phyloP scores from a whole-genome alignment of 164 flowering plant genomes.

The Stephania cephalantha region DNA sequence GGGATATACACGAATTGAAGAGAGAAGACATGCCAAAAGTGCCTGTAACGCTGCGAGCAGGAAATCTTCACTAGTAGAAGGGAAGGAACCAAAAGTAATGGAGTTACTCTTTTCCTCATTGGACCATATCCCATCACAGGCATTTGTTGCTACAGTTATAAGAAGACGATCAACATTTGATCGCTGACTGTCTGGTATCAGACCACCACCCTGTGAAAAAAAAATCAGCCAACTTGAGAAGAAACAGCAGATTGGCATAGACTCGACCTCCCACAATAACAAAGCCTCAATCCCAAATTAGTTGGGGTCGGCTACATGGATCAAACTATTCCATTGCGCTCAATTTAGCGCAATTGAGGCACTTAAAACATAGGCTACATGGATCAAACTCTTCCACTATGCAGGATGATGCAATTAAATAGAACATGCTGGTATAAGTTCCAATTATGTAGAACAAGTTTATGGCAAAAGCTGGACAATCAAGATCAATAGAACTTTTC shows the following conservation, averaged over 20 bases:
- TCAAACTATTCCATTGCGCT: too few species aligned
- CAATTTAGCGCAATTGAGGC: too few species aligned
- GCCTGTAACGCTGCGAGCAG: slow-evolving; percentile 74
- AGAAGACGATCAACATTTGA: slow-evolving; percentile 48
- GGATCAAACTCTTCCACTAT: too few species aligned
- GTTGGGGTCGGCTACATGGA: too few species aligned
- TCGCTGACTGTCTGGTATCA: slow-evolving; percentile 53
- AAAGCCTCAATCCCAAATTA: too few species aligned
- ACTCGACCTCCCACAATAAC: too few species aligned
- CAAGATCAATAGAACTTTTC: background rate
- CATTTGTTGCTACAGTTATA: slow-evolving; percentile 44
- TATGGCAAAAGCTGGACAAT: too few species aligned
- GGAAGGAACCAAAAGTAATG: slow-evolving; percentile 21
- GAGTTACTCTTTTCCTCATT: slow-evolving; percentile 23
- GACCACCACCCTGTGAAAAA: slow-evolving; percentile 65
- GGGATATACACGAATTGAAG: slow-evolving; percentile 58
- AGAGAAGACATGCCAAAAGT: slow-evolving; percentile 74
- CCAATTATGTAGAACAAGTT: background rate
- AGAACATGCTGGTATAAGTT: background rate
- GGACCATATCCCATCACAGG: slow-evolving; percentile 49
- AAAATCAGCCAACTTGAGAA: background rate
- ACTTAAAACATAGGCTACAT: too few species aligned
- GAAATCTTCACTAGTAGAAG: slow-evolving; percentile 40
- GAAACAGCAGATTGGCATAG: background rate
- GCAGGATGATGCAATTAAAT: too few species aligned